These are phyloP conservation scores for Colletotrichum tofieldiae DNA, from an alignment of 2,329 filamentous ascomycete genomes.

Conservation along the genomic window DNA sequence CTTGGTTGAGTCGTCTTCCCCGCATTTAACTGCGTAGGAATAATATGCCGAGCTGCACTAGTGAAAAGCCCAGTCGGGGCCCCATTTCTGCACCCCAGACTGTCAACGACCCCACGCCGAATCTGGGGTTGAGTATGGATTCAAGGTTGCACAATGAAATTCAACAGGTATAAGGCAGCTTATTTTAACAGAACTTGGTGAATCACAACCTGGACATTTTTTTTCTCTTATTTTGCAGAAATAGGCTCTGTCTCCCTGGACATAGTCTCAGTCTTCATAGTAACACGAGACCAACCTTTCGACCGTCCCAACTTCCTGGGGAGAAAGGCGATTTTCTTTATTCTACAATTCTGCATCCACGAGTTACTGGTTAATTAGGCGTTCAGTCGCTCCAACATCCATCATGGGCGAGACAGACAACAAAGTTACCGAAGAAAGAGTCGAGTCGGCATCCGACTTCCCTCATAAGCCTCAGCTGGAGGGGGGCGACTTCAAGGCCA, in stretches of 20 bases:
- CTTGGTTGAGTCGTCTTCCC: conserved; percentile 23
- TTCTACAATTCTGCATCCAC: neutral
- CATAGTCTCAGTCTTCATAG: neutral
- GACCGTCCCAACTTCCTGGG: neutral
- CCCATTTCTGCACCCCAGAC: conserved; percentile 22
- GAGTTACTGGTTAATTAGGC: neutral
- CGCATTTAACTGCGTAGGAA: conserved; percentile 12
- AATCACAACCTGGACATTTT: conserved; percentile 15
- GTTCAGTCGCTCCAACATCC: neutral
- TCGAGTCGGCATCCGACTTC: conserved; percentile 19
- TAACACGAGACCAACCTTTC: neutral
- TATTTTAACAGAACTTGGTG: conserved; percentile 1
- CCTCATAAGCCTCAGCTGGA: conserved; percentile 5
- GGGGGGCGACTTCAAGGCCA: conserved; percentile 37
- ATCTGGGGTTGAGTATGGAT: conserved; percentile 13
- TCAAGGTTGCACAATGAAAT: neutral
- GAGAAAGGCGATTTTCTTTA: neutral
- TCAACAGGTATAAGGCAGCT: neutral
- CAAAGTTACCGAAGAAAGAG: conserved; percentile 28
- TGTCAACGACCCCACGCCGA: conserved; percentile 11
- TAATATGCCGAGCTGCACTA: conserved; percentile 14
- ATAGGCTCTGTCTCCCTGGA: conserved; percentile 24
- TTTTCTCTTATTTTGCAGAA: conserved; percentile 14
- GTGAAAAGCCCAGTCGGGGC: conserved; percentile 21
- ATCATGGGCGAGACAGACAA: conserved; percentile 31